Base-by-base conservation (phyloP, 495 filamentous ascomycete genomes). In the Podospora comata region DNA sequence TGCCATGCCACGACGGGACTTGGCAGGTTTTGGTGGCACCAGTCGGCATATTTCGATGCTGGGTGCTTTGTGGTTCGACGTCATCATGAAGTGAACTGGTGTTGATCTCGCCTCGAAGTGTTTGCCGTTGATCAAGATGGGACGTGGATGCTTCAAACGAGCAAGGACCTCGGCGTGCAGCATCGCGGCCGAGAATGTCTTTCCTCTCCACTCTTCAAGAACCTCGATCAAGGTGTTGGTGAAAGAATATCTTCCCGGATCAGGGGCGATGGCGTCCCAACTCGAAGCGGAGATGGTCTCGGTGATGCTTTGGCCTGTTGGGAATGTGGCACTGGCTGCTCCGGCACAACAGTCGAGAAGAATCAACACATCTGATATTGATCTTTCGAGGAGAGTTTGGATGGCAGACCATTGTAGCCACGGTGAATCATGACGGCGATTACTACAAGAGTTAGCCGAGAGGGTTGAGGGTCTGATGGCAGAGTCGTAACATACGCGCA, bases 381-480 rank as follows among this genome's bases (percentile, higher is more conserved):
- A 83, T 60, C 83, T 71, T 68, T 85, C 83, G 28, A 86, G 75
- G n/a, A 85, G 71, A 0, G 79, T 85, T 68, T 86, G 82, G 56
- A 86, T 84, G 27, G 82, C 83, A 5, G 81, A 85, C 84, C 84
- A 86, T 75, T 81, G 78, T 23, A 83, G 73, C 79, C 79, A 83
- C 2, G 82, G 79, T 9, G 80, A 84, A 53, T 78, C 75, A 19
- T 73, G 70, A 65, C 68, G 76, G 54, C 81, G 80, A 58, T 77
- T 78, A 57, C 74, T 78, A 28, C 13, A 0, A 20, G 18, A 18
- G 62, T 28, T 6, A 58, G 56, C 62, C 4, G 68, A 39, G 30
- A 18, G 63, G 20, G 20, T 32, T 39, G 59, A 54, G 58, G 15
- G n/a, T 0, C 23, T 23, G 58, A n/a, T 15, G 4, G 6, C 16